Conservation (phyloP, 495 filamentous ascomycete genomes). For the Entonaema liquescens region DNA sequence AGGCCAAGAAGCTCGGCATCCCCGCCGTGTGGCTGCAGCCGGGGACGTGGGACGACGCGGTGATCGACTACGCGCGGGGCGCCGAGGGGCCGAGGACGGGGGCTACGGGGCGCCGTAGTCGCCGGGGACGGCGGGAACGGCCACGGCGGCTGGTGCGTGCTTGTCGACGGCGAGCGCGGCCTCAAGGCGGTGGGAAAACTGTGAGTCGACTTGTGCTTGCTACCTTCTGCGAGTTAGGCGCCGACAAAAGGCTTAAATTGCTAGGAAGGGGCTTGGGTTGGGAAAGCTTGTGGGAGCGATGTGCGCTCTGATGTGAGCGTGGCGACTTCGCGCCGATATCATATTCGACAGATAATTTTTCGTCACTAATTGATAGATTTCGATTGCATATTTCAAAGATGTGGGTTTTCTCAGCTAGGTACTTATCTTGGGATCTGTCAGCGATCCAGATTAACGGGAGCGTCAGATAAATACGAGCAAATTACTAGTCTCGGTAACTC, state of each 20-base stretch:
- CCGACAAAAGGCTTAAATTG: constrained; percentile 33
- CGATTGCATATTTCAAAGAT: background rate
- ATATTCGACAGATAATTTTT: background rate
- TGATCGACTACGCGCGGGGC: constrained; percentile 71
- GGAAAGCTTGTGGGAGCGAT: constrained; percentile 33
- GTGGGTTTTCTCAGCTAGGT: background rate
- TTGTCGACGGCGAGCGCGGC: constrained; percentile 85
- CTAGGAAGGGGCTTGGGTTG: constrained; percentile 26
- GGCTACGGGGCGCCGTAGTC: constrained; percentile 70
- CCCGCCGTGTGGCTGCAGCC: constrained; percentile 91
- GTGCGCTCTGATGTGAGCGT: constrained; percentile 22
- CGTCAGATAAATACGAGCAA: no score
- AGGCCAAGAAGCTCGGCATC: constrained; percentile 82
- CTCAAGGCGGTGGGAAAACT: constrained; percentile 66
- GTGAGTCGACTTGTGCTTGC: constrained; percentile 23
- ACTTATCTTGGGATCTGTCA: background rate
- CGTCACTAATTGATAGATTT: constrained; percentile 15
- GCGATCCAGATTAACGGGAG: no score
- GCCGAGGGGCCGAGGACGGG: constrained; percentile 48
- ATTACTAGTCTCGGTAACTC: no score
- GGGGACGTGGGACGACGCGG: constrained; percentile 80
- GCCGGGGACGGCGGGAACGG: constrained; percentile 72
- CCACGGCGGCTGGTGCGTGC: constrained; percentile 87
- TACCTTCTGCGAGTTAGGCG: background rate
- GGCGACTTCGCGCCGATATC: background rate